These are phyloP conservation scores for Elaeis oleifera DNA, from an alignment of 202 grass and related monocot species.

Conservation along the genomic window DNA sequence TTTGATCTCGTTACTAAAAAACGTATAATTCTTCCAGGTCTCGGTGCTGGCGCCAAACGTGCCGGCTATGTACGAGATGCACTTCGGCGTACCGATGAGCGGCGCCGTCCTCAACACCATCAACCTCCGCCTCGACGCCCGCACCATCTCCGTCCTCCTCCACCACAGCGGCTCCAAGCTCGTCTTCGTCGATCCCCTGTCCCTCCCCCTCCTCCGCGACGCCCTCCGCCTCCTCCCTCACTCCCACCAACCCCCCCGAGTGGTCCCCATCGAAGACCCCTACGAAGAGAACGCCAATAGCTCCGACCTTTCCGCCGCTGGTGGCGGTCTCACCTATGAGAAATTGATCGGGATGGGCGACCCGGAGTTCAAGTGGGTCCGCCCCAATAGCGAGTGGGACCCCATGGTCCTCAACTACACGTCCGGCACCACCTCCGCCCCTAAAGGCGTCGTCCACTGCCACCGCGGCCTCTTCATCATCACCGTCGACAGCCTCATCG, in stretches of 20 bases:
- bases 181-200: constrained; percentile 46
- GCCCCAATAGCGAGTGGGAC: constrained; percentile 45
- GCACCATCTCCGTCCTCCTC: constrained; percentile 64
- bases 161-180: constrained; percentile 58
- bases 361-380: constrained; percentile 56
- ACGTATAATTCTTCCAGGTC: constrained; percentile 27
- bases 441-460: constrained; percentile 89
- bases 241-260: constrained; percentile 23
- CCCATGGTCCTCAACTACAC: constrained; percentile 94
- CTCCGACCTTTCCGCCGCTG: not conserved
- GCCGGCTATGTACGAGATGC: constrained; percentile 89
- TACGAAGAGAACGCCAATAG: constrained; percentile 31
- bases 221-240: constrained; percentile 36
- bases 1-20: not conserved
- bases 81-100: constrained; percentile 93
- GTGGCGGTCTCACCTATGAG: constrained; percentile 41
- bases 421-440: constrained; percentile 83
- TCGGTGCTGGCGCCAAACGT: constrained; percentile 68
- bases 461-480: constrained; percentile 54
- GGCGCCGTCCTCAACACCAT: constrained; percentile 83
- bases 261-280: constrained; percentile 58
- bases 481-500: constrained; percentile 44
- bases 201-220: constrained; percentile 29
- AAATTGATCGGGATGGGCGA: constrained; percentile 48
- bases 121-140: constrained; percentile 80